These are phyloP conservation scores for Coniella vitis DNA, from an alignment of 2,329 filamentous ascomycete species.

Conservation along the genomic window DNA sequence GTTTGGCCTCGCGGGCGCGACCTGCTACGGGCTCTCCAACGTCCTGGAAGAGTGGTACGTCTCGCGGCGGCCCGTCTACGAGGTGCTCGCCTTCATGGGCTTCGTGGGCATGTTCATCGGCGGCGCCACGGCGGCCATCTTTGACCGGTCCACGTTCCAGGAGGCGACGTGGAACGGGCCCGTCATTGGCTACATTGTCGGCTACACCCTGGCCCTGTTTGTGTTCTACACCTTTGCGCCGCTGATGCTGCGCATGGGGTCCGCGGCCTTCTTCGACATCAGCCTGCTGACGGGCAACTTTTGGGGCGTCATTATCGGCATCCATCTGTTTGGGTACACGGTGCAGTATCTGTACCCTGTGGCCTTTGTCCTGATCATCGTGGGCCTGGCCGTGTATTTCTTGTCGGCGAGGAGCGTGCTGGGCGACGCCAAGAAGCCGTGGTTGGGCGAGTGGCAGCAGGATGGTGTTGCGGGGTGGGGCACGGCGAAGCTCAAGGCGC, in stretches of 20 bases:
- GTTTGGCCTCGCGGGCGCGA: conserved; percentile 83
- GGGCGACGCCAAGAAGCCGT: conserved; percentile 89
- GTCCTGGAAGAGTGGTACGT: conserved; percentile 94
- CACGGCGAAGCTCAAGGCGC: conserved; percentile 73
- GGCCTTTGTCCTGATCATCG: conserved; percentile 86
- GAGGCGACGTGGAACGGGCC: conserved; percentile 57
- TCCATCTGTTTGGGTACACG: conserved; percentile 71
- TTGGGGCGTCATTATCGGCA: conserved; percentile 91
- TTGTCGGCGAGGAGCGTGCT: conserved; percentile 65
- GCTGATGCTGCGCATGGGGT: conserved; percentile 80
- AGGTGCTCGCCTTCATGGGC: conserved; percentile 86
- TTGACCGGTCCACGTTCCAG: conserved; percentile 71
- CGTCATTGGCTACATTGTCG: conserved; percentile 76
- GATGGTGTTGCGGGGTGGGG: conserved; percentile 72
- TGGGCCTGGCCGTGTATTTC: conserved; percentile 84
- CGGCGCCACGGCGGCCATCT: conserved; percentile 83
- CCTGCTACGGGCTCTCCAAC: conserved; percentile 86
- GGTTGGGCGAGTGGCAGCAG: conserved; percentile 85
- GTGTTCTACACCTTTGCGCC: conserved; percentile 87
- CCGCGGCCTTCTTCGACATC: conserved; percentile 94
- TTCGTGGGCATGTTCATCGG: conserved; percentile 88
- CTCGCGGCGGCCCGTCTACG: conserved; percentile 77
- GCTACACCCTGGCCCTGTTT: conserved; percentile 76
- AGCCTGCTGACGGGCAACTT: conserved; percentile 90
- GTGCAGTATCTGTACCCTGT: conserved; percentile 93